Conservation (phyloP, 2,329 filamentous ascomycete species). For the Phaeosphaeria sp. region DNA sequence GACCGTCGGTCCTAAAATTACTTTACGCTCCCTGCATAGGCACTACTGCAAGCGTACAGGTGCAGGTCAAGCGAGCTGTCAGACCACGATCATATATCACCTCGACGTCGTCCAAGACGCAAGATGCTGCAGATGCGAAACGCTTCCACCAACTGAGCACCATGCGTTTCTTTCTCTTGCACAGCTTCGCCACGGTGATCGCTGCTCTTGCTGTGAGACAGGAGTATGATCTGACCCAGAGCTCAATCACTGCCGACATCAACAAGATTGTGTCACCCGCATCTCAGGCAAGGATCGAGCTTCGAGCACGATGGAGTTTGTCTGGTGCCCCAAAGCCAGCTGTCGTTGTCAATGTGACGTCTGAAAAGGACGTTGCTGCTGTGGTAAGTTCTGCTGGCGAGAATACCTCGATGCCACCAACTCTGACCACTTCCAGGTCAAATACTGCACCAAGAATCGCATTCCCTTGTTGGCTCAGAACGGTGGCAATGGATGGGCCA, state of each 20-base stretch:
- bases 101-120: conserved; percentile 6
- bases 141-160: conserved; percentile 2
- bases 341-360: conserved; percentile 26
- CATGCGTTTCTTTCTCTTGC: conserved; percentile 20
- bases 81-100: conserved; percentile 7
- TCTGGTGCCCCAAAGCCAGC: conserved; percentile 24
- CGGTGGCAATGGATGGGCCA: conserved; percentile 37
- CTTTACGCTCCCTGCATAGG: background rate
- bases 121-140: conserved; percentile 7
- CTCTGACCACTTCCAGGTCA: conserved; percentile 21
- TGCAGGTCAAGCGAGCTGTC: conserved; percentile 1
- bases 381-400: conserved; percentile 15
- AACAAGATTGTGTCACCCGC: conserved; percentile 15
- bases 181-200: conserved; percentile 13
- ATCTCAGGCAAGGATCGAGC: conserved; percentile 19
- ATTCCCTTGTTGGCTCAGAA: conserved; percentile 37
- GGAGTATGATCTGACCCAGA: conserved; percentile 2
- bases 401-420: background rate
- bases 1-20: background rate
- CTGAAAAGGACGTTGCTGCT: conserved; percentile 27
- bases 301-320: conserved; percentile 30
- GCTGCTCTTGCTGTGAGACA: conserved; percentile 19
- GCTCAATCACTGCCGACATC: conserved; percentile 17
- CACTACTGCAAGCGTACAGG: background rate
- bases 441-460: conserved; percentile 23